Percentiles rank a stretch among this genome's conserved stretches.
These are phyloP conservation scores for Bacidia rubella DNA, from an alignment of 495 filamentous ascomycete genomes.

Conservation along the genomic window DNA sequence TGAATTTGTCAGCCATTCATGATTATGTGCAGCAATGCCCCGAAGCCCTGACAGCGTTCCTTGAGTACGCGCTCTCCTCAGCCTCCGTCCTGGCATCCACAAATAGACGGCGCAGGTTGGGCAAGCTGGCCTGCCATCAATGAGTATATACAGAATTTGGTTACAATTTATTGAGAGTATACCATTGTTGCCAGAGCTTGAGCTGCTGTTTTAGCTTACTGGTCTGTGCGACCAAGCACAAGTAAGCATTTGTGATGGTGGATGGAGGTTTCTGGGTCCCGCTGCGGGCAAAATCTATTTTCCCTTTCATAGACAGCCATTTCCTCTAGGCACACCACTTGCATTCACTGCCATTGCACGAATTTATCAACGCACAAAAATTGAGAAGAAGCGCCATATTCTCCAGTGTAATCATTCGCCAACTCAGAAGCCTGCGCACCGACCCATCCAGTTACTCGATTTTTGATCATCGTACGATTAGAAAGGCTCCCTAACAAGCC, in stretches of 20 bases:
- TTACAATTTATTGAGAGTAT: neutral
- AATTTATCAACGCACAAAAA: too few species aligned
- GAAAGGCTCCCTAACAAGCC: too few species aligned
- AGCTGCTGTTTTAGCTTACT: too few species aligned
- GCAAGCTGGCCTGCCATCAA: slow-evolving; percentile 62
- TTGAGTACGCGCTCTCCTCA: slow-evolving; percentile 87
- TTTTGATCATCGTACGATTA: too few species aligned
- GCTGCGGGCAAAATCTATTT: neutral
- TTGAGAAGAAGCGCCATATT: too few species aligned
- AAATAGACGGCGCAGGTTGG: slow-evolving; percentile 90
- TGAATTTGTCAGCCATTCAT: neutral
- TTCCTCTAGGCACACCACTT: neutral
- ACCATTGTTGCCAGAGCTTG: too few species aligned
- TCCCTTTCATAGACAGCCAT: neutral
- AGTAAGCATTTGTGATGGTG: neutral
- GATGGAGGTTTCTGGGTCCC: neutral
- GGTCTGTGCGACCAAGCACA: neutral
- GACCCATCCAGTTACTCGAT: too few species aligned
- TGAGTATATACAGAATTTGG: neutral
- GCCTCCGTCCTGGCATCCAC: slow-evolving; percentile 88
- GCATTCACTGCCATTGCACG: neutral
- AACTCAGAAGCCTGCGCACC: too few species aligned
- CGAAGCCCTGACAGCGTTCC: slow-evolving; percentile 47
- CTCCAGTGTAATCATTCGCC: too few species aligned
- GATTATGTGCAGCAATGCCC: neutral